Base-by-base conservation (phyloP, 2,329 filamentous ascomycete genomes). In the Corniculantispora saksenae region DNA sequence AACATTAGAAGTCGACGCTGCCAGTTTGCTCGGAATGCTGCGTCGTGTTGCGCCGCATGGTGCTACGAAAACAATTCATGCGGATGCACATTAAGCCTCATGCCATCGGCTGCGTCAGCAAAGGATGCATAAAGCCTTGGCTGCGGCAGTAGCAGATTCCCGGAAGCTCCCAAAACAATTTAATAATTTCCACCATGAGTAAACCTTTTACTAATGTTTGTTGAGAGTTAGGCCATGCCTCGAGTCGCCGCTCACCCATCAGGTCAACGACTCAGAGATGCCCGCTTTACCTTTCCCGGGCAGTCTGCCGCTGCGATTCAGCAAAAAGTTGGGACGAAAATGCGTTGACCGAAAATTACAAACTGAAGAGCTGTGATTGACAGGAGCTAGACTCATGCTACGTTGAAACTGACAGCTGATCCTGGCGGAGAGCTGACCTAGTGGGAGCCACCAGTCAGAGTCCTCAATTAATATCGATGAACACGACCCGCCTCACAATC, bases 401-500 rank as follows among this genome's bases (percentile, higher is more conserved):
- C 60, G 60, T 62, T 55, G 60, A 62, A 45, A 62, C 50, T 47
- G 50, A 59, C 60, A 55, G 40, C 48, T 61, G 47, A 62, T 35
- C 60, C 25, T 47, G 27, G 59, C 35, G 48, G 21, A 23, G 25
- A 5, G 19, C 59, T 45, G 29, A 51, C 27, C 48, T 43, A 53
- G 47, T 29, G 45, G 38, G 25, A 45, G 60, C 51, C 25, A 32
- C 47, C 19, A 50, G 47, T 25, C 47, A 50, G 47, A 25, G 23
- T 8, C 45, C n/a, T 50, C 47, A 25, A 62, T 55, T 38, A 55
- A 62, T 62, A 62, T 62, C 45, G 43, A 62, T 55, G 60, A 58
- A 21, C 13, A 35, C 62, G 48, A 27, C 55, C n/a, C 56, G 45
- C 32, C 53, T 23, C 13, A 58, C 23, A 64, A 43, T 53, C 62